Conservation (phyloP, 2,329 filamentous ascomycete species). For the Diaporthe humulicola region DNA sequence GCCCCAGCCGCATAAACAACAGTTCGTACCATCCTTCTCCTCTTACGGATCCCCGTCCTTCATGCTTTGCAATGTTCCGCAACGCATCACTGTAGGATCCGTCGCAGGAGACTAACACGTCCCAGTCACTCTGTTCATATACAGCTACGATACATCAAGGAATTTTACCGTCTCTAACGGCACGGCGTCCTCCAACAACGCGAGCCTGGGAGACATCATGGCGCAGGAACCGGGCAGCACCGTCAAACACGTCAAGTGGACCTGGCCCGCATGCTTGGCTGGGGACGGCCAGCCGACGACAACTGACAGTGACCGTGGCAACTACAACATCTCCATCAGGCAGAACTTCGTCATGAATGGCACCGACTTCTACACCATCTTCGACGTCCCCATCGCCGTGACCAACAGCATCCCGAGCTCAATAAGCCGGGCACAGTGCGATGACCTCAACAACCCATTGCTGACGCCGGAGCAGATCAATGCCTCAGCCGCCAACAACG, state of each 20-base stretch:
- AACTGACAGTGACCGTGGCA: slow-evolving; percentile 66
- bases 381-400: slow-evolving; percentile 77
- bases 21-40: no score
- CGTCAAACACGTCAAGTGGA: slow-evolving; percentile 81
- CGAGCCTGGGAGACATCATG: slow-evolving; percentile 73
- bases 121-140: slow-evolving; percentile 78
- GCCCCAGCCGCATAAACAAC: slow-evolving; percentile 70
- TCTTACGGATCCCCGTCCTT: no score
- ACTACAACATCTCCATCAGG: slow-evolving; percentile 80
- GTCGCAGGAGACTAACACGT: no score
- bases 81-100: no score
- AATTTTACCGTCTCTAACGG: slow-evolving; percentile 79
- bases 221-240: slow-evolving; percentile 74
- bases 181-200: slow-evolving; percentile 63
- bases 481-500: slow-evolving; percentile 55
- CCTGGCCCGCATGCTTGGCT: slow-evolving; percentile 77
- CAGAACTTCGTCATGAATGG: slow-evolving; percentile 77
- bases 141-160: slow-evolving; percentile 70
- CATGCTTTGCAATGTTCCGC: no score
- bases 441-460: slow-evolving; percentile 64
- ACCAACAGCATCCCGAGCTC: slow-evolving; percentile 71
- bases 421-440: slow-evolving; percentile 61
- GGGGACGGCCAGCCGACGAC: slow-evolving; percentile 66
- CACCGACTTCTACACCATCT: slow-evolving; percentile 76
- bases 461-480: slow-evolving; percentile 61